Percentiles rank a stretch among this genome's conserved stretches.
phyloP scores from a whole-genome alignment of 2,329 filamentous ascomycete species.

The Nothomitra cinnamomea region DNA sequence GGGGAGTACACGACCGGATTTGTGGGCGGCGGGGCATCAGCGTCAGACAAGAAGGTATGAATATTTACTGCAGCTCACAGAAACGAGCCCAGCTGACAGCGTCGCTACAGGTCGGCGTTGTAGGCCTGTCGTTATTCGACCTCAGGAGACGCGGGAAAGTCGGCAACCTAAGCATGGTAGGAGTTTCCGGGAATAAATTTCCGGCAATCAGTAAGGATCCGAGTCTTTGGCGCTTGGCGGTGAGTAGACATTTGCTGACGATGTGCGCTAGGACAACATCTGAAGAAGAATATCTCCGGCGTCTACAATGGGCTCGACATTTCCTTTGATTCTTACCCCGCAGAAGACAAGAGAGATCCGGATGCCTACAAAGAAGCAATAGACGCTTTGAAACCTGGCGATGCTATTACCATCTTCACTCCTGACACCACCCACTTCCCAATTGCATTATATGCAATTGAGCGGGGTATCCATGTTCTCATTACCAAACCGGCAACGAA shows the following conservation, averaged over 20 bases:
- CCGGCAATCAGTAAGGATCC: conserved; percentile 61
- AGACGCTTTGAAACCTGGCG: conserved; percentile 61
- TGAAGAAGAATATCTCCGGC: conserved; percentile 71
- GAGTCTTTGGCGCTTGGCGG: neutral
- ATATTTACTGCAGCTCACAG: neutral
- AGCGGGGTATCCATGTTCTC: conserved; percentile 74
- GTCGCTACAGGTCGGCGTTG: conserved; percentile 50
- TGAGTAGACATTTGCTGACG: conserved; percentile 2
- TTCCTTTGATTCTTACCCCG: conserved; percentile 68
- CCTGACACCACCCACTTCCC: conserved; percentile 85
- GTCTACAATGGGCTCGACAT: conserved; percentile 83
- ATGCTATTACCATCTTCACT: conserved; percentile 91
- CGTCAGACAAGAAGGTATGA: conserved; percentile 66
- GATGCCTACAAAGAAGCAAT: conserved; percentile 82
- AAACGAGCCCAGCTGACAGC: too few relatives aligned
- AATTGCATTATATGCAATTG: conserved; percentile 82
- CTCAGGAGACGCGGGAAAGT: conserved; percentile 79
- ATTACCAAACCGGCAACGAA: conserved; percentile 92
- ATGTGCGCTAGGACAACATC: conserved; percentile 46
- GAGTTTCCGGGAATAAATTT: conserved; percentile 76
- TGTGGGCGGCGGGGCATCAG: conserved; percentile 65
- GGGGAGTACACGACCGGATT: conserved; percentile 96
- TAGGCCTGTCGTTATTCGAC: conserved; percentile 79
- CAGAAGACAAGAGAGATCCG: conserved; percentile 55
- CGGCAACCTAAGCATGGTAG: conserved; percentile 71